These are phyloP conservation scores for Cytospora mali DNA, from an alignment of 2,329 filamentous ascomycete species.

Conservation along the genomic window DNA sequence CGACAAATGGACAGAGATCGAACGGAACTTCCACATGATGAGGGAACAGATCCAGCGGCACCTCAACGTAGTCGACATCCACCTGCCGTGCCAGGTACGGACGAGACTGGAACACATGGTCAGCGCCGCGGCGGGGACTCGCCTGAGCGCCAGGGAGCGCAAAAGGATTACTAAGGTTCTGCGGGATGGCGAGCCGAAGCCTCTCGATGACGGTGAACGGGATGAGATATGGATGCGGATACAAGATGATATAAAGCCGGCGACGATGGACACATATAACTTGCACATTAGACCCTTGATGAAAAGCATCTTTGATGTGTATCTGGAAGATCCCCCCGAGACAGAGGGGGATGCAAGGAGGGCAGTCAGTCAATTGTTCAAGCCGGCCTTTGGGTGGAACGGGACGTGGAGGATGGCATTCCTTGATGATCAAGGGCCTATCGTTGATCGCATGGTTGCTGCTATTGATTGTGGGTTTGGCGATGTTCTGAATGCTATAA, in stretches of 20 bases:
- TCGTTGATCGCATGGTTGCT: slow-evolving; percentile 31
- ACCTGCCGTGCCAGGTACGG: slow-evolving; percentile 30
- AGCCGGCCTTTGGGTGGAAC: slow-evolving; percentile 31
- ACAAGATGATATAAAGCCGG: slow-evolving; percentile 31
- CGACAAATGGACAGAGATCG: slow-evolving; percentile 29
- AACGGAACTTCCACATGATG: slow-evolving; percentile 30
- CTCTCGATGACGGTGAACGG: slow-evolving; percentile 27
- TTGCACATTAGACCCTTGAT: slow-evolving; percentile 26
- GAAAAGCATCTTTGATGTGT: slow-evolving; percentile 28
- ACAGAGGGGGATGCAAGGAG: slow-evolving; percentile 26
- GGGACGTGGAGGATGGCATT: slow-evolving; percentile 33
- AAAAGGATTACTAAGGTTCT: slow-evolving; percentile 14
- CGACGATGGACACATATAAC: slow-evolving; percentile 32
- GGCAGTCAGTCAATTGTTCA: slow-evolving; percentile 27
- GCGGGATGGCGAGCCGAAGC: slow-evolving; percentile 14
- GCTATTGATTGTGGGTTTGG: slow-evolving; percentile 32
- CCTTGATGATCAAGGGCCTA: slow-evolving; percentile 25
- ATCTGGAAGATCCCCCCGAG: slow-evolving; percentile 28
- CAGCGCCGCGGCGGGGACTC: background rate
- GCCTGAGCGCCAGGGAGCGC: slow-evolving; percentile 16
- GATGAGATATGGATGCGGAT: slow-evolving; percentile 31
- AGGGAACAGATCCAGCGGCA: slow-evolving; percentile 35
- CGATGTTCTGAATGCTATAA: slow-evolving; percentile 29
- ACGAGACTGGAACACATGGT: slow-evolving; percentile 24
- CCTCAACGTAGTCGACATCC: slow-evolving; percentile 32